Base-by-base conservation (phyloP, 176 grass and related monocot genomes). In the Coix lacrymajobi region DNA sequence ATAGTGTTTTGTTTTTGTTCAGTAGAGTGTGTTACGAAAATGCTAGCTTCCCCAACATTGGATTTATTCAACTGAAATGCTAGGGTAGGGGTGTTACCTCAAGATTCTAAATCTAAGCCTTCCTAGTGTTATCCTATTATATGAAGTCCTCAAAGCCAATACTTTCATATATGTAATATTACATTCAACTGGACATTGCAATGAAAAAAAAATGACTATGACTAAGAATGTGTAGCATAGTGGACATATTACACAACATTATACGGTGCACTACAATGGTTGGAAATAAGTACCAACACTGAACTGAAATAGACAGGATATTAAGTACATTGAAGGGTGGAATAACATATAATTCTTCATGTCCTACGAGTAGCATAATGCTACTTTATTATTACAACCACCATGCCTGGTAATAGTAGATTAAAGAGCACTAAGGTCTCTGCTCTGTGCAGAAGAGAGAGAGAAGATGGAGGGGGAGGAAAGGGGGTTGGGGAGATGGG, bases 341-440 rank as follows among this genome's bases (percentile, higher is more conserved):
- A 85, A 80, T 84, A 87, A 25, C 74, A 88, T 64, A 92, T 82
- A 84, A 69, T 77, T 83, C 73, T 81, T 60, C 62, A 86, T 86
- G 70, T 84, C 89, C 89, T 84, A 90, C 28, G 67, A 83, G 87
- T 88, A 88, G 69, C 85, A 34, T 62, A 62, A 38, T 76, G 83
- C 71, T 82, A 87, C 86, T 87, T 92, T 78, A 94, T 97, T 97
- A 97, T 97, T 94, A 94, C 94, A 97, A 92, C 36, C 79, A 89
- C 69, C 73, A 63, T 88, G 73, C 84, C 83, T 82, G 82, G 44
- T 86, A 97, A 88, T 82, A 94, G 73, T 82, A 94, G 85, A 94
- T 84, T 84, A 81, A 85, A 80, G 79, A 90, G 32, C 72, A 91
- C 79, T 63, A 76, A 85, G 54, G 51, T 44, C 73, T 75, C 88